These are phyloP conservation scores for Venturia asperata DNA, from an alignment of 2,329 filamentous ascomycete genomes.

Conservation along the genomic window DNA sequence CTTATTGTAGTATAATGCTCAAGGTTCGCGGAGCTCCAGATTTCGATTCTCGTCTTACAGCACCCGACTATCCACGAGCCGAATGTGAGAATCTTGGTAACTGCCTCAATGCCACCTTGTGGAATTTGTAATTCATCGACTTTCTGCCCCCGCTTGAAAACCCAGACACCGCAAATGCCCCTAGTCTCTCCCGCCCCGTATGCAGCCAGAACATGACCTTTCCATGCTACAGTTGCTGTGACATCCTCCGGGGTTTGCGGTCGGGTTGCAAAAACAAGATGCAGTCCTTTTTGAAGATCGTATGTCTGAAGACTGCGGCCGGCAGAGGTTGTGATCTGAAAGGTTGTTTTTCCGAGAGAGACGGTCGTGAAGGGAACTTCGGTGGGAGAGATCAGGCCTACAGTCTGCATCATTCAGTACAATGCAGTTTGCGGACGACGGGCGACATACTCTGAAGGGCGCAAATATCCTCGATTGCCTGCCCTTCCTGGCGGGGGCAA, in stretches of 20 bases:
- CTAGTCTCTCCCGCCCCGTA: conserved; percentile 61
- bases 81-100: conserved; percentile 73
- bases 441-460: conserved; percentile 69
- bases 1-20: conserved; percentile 86
- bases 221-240: conserved; percentile 82
- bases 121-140: conserved; percentile 67
- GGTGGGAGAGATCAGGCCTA: conserved; percentile 89
- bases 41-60: conserved; percentile 66
- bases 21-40: conserved; percentile 77
- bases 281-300: conserved; percentile 81
- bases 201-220: conserved; percentile 78
- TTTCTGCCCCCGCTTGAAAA: conserved; percentile 86
- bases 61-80: conserved; percentile 87
- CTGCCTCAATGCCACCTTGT: conserved; percentile 57
- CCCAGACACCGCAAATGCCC: conserved; percentile 66
- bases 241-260: conserved; percentile 82
- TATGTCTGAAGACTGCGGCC: conserved; percentile 90
- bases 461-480: conserved; percentile 65
- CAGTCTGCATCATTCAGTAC: conserved; percentile 53
- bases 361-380: conserved; percentile 82
- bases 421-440: neutral
- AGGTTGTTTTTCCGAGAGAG: conserved; percentile 86
- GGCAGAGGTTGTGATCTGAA: conserved; percentile 94
- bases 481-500: conserved; percentile 19
- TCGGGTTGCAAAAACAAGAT: conserved; percentile 85